phyloP scores from a whole-genome alignment of 2,329 filamentous ascomycete genomes.

The Lachnellula arida region DNA sequence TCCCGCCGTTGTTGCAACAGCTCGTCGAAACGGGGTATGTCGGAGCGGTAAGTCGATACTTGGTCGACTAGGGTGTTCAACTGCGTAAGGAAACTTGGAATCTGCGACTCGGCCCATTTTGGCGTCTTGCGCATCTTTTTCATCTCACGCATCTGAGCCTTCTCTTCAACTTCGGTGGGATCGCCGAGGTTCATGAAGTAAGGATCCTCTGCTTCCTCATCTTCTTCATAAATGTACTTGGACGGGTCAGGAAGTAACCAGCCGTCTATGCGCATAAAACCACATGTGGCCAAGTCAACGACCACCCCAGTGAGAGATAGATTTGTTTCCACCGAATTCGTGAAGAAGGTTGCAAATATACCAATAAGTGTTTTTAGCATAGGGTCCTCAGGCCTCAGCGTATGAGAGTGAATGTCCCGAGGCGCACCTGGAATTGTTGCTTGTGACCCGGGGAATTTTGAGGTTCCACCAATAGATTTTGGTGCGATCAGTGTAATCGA shows the following conservation, averaged over 20 bases:
- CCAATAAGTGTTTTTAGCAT: constrained; percentile 63
- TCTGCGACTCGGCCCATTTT: constrained; percentile 45
- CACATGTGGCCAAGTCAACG: constrained; percentile 77
- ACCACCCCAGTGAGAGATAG: constrained; percentile 80
- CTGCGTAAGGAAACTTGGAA: constrained; percentile 51
- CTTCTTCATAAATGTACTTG: constrained; percentile 53
- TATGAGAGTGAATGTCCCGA: constrained; percentile 56
- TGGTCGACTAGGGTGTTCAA: constrained; percentile 59
- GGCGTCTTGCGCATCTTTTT: constrained; percentile 50
- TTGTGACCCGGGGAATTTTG: constrained; percentile 50
- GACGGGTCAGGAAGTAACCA: constrained; percentile 77
- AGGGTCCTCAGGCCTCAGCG: constrained; percentile 57
- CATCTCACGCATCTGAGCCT: constrained; percentile 43
- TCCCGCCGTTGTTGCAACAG: constrained; percentile 62
- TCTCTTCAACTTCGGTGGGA: constrained; percentile 35
- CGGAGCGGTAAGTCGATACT: constrained; percentile 55
- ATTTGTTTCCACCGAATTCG: constrained; percentile 89
- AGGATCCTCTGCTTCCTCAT: constrained; percentile 38
- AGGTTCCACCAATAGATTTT: constrained; percentile 51
- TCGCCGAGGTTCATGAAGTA: constrained; percentile 17
- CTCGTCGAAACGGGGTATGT: constrained; percentile 68
- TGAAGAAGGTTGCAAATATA: constrained; percentile 74
- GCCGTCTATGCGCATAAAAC: constrained; percentile 79
- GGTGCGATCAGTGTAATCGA: constrained; percentile 64
- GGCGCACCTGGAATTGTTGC: constrained; percentile 56